phyloP scores from a whole-genome alignment of 208 protist species.

The Trypanosoma mega region DNA sequence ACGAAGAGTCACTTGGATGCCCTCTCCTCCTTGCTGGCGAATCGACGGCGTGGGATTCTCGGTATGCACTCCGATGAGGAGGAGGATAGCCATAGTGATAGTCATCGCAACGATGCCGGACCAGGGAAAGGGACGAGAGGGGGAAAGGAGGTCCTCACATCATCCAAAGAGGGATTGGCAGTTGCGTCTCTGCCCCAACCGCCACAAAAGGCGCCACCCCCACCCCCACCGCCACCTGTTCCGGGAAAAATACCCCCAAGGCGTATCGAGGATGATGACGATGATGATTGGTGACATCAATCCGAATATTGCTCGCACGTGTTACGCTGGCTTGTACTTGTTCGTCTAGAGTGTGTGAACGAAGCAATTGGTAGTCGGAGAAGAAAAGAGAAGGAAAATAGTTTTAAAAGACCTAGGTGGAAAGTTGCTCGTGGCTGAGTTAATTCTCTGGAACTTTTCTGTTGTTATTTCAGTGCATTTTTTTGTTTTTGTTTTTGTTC shows the following conservation, averaged over 20 bases:
- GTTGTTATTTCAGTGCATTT: not conserved
- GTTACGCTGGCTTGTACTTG: not conserved
- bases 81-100: conserved; percentile 12
- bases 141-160: not conserved
- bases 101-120: not conserved
- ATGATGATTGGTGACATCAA: conserved; percentile 25
- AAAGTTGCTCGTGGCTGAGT: too few relatives aligned
- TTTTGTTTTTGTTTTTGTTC: not conserved
- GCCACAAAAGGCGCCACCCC: conserved; percentile 7
- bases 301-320: not conserved
- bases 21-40: conserved; percentile 29
- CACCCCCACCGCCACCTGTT: conserved; percentile 16
- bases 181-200: not conserved
- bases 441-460: not conserved
- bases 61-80: conserved; percentile 42
- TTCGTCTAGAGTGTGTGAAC: too few relatives aligned
- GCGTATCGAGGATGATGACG: conserved; percentile 15
- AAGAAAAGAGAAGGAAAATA: too few relatives aligned
- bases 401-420: too few relatives aligned
- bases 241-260: conserved; percentile 23
- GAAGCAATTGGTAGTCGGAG: too few relatives aligned
- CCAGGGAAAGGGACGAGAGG: conserved; percentile 11
- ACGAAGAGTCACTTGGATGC: conserved; percentile 30
- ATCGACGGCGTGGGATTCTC: conserved; percentile 31
- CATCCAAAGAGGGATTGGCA: conserved; percentile 7